Evolutionary conservation across 345 rosid genomes (phyloP).

Genomic region (Heritiera fomes): DNA sequence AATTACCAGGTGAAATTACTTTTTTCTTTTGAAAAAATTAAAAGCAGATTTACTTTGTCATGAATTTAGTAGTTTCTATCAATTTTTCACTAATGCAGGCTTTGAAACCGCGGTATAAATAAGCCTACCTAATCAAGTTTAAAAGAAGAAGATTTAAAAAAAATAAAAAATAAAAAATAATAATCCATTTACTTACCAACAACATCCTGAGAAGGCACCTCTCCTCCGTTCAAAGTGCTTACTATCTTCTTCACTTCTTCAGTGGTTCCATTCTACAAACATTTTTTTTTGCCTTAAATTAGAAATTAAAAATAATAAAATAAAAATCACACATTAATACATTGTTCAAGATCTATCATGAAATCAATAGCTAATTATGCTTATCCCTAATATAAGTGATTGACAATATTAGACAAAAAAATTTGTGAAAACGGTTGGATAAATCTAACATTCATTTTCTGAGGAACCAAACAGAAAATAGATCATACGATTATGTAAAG

Average conservation of each 20-base stretch:
- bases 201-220: conserved; percentile 73
- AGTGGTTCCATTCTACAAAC: conserved; percentile 72
- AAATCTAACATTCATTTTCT: background rate
- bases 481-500: background rate
- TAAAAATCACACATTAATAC: background rate
- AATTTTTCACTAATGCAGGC: background rate
- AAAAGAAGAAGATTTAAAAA: conserved; percentile 51
- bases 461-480: conserved; percentile 15
- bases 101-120: conserved; percentile 19
- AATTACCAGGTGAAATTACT: background rate
- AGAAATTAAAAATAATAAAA: background rate
- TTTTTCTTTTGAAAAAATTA: background rate
- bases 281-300: background rate
- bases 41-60: background rate
- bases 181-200: conserved; percentile 54
- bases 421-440: background rate
- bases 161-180: background rate
- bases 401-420: too few species aligned
- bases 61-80: background rate
- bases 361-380: background rate
- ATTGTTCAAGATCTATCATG: background rate
- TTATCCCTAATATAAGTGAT: background rate
- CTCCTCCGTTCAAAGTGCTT: conserved; percentile 55
- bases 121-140: conserved; percentile 62
- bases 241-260: conserved; percentile 95